Base-by-base conservation (phyloP, 2,329 filamentous ascomycete genomes). In the Aspergillus novofumigatus region DNA sequence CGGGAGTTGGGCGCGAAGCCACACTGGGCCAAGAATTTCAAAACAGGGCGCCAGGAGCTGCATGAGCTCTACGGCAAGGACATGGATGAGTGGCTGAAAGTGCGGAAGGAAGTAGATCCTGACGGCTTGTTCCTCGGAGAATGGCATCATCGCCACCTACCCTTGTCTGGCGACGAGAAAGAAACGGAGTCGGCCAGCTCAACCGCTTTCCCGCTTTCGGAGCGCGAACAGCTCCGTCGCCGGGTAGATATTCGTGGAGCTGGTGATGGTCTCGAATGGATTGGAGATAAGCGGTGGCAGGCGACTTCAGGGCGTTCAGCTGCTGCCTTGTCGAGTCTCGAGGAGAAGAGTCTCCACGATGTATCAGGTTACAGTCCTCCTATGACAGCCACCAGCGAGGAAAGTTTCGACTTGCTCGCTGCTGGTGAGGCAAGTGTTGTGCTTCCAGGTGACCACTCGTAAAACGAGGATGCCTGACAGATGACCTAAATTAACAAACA, bases 11-110 rank as follows among this genome's bases (percentile, higher is more conserved):
- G 88, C 53, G 92, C 88, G 8, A 84, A 84, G 49, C 92, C 92
- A 20, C 92, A 96, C 75, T 96, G 92, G 90, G 92, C 92, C 7
- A 96, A 96, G 81, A 96, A 96, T 72, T 96, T 95, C 73, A 78
- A 80, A 49, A 76, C 79, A 4, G 81, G 83, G 10, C 67, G 77
- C 0, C 85, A 90, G 29, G 74, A 76, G 59, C 81, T 96, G 47
- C 81, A 84, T 57, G 71, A 73, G 1, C 85, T 90, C 72, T 95
- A 94, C 70, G 87, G 87, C 44, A 72, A 80, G n/a, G 78, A 87
- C 50, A 78, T 95, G 57, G 75, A 80, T 20, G 76, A 83, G 49
- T 96, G 88, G 83, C 79, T 88, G 44, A 77, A 80, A 28, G 81
- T 95, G 6, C 82, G 92, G 53, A 81, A 88, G 58, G 80, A 85